Base-by-base conservation (phyloP, 495 filamentous ascomycete species). In the Trypethelium eluteriae region DNA sequence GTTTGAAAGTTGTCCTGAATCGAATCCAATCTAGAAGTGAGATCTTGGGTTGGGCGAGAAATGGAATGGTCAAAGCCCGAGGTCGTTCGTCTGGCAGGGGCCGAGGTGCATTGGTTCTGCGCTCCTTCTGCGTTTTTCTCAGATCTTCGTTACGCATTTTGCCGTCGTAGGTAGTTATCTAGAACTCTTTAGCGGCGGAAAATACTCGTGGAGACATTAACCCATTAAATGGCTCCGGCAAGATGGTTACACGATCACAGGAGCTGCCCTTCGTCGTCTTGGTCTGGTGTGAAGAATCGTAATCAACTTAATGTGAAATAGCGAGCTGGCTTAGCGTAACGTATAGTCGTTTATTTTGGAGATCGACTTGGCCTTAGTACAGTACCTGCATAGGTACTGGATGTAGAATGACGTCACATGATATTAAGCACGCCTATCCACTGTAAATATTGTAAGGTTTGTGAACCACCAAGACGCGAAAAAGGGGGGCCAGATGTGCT, bases 211-310 rank as follows among this genome's bases (percentile, higher is more conserved):
- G 41, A 46, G 41, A 46, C 14, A 46, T 46, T 46, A 14, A 46
- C 14, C 5, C 6, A 46, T 14, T 46, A 46, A 5, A 5, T 46
- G 41, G 41, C 41, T 46, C 41, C 41, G 41, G 14, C 14, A 46
- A 14, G 41, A 6, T 46, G 41, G 41, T n/a, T n/a, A n/a, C n/a
- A n/a, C n/a, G n/a, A n/a, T n/a, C n/a, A n/a, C n/a, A n/a, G n/a
- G n/a, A n/a, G n/a, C n/a, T n/a, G n/a, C n/a, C n/a, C n/a, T 46
- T 46, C 41, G 41, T 46, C 41, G 41, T 46, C 41, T 46, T 46
- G 41, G 41, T 6, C 6, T 46, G 14, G 14, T 46, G 5, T 46
- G 41, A 46, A 46, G 41, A 46, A 46, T 46, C 41, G 41, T 46
- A 46, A 14, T 46, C 14, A 14, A 46, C 41, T 46, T 46, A 46